Percentiles rank a stretch among this genome's conserved stretches.
phyloP scores from a whole-genome alignment of 2,329 filamentous ascomycete species.

The Drechslerella dactyloides region DNA sequence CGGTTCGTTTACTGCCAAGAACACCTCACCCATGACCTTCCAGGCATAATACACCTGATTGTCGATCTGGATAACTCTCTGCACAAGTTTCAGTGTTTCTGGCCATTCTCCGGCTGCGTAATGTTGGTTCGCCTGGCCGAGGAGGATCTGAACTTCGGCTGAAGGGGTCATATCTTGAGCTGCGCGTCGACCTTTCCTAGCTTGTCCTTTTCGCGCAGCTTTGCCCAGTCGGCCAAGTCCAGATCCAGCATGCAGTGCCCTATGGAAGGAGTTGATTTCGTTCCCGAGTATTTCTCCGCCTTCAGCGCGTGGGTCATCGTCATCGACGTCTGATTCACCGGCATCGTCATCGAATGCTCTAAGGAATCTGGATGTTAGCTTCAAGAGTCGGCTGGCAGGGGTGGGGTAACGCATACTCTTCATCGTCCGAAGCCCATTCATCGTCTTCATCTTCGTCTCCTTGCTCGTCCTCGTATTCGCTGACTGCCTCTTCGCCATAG shows the following conservation, averaged over 20 bases:
- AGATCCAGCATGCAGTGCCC: conserved; percentile 24
- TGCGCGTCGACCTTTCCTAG: conserved; percentile 49
- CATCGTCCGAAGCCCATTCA: conserved; percentile 41
- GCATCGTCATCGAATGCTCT: conserved; percentile 47
- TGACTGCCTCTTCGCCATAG: conserved; percentile 38
- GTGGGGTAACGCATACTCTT: conserved; percentile 9
- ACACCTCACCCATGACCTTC: conserved; percentile 68
- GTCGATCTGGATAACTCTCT: conserved; percentile 72
- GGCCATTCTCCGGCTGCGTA: conserved; percentile 70
- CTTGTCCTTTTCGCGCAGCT: conserved; percentile 19
- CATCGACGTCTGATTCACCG: conserved; percentile 45
- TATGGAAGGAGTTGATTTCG: conserved; percentile 49
- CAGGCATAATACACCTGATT: conserved; percentile 71
- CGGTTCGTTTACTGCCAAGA: conserved; percentile 66
- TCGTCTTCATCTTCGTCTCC: conserved; percentile 40
- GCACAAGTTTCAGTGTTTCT: conserved; percentile 66
- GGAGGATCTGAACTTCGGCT: conserved; percentile 70
- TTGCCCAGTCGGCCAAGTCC: conserved; percentile 36
- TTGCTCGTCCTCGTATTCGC: conserved; percentile 40
- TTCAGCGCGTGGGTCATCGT: conserved; percentile 27
- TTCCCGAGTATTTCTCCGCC: conserved; percentile 29
- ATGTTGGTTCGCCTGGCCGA: conserved; percentile 71
- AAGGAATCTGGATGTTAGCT: conserved; percentile 1
- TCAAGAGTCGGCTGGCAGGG: background rate
- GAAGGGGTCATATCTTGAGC: conserved; percentile 54